Evolutionary conservation across 495 filamentous ascomycete species (phyloP), one percentile per base, ranked within the genome.

Genomic region (Pyrenula massariospora): DNA sequence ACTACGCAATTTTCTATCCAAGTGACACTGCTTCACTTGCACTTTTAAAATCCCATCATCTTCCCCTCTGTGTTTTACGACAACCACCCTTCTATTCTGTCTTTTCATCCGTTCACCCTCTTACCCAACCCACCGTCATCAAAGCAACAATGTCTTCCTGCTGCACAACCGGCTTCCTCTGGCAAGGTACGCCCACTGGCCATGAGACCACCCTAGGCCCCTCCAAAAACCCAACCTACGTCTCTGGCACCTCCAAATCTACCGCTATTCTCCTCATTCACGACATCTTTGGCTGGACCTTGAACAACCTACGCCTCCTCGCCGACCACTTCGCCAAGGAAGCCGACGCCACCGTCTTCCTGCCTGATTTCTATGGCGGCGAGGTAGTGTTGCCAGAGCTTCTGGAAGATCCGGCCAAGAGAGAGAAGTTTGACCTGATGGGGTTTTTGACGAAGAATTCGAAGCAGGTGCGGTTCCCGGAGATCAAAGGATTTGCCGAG

Each of bases 271-370:
- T 80, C 0, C 24, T 78, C 22, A 60, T 81, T 11, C 70, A 75
- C 56, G 77, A 79, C 52, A 55, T 78, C 5, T 73, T 73, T n/a
- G 74, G 77, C 12, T 81, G 77, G 78, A 71, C 57, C 21, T 73
- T 73, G 47, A 60, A 61, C 22, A 81, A 80, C 56, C 59, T 64
- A 25, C 66, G 77, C 0, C 52, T 80, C 0, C 61, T 81, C 5
- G 76, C 77, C 3, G 78, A 80, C 59, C 69, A 77, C 58, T 79
- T 70, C 52, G 75, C 76, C 0, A 63, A 71, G 42, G 75, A 79
- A 57, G 67, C 64, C 22, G 60, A 72, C 53, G 78, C 72, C 0
- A 79, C 75, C 1, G 75, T 79, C 42, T 80, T 74, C 56, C 49
- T 79, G 0, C 72, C 76, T 0, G 76, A 80, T 53, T 79, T 76